Base-by-base conservation (phyloP, 1,284 basidiomycete genomes). In the Earliella scabrosa region DNA sequence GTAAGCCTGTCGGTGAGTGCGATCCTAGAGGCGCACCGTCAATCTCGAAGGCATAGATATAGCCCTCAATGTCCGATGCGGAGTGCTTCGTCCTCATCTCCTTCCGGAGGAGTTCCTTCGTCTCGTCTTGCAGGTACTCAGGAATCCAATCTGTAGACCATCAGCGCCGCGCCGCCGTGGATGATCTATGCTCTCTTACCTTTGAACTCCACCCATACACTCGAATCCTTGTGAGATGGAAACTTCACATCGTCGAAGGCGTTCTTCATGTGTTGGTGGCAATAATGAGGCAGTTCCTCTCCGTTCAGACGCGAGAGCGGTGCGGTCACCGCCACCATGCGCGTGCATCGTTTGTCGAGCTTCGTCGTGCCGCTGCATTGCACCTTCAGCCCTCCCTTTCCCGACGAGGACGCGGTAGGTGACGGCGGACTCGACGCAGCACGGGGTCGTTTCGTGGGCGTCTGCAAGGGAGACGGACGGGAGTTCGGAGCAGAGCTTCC, bases 31-130 rank as follows among this genome's bases (percentile, higher is more conserved):
- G 27, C 68, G 32, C 67, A 88, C 88, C 86, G 67, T 82, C 79
- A 55, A 92, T 87, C 70, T 92, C 86, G 66, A 87, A 91, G 0
- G 85, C 81, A 60, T 93, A 93, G 48, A 93, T 92, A 63, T 89
- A 92, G 0, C 90, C 90, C 2, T 77, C 71, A 18, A 77, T 78
- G 63, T 93, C 90, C 7, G 81, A 76, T 2, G 65, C 45, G 1
- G 88, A 84, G 1, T 74, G 74, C n/a, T 80, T 67, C 58, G 85
- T 87, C 66, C 85, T 83, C 88, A 93, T 92, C 63, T 88, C 88
- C 23, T 78, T 75, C 52, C 84, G 79, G 40, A 93, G 69, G 2
- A 83, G 79, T 31, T 81, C 75, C 63, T 86, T 84, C 24, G 89
- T 90, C 56, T 85, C 81, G 4, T 70, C 66, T 49, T 82, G 79